Base-by-base conservation (phyloP, 371 early-diverging fungal genomes). In the Parasitella parasitica region DNA sequence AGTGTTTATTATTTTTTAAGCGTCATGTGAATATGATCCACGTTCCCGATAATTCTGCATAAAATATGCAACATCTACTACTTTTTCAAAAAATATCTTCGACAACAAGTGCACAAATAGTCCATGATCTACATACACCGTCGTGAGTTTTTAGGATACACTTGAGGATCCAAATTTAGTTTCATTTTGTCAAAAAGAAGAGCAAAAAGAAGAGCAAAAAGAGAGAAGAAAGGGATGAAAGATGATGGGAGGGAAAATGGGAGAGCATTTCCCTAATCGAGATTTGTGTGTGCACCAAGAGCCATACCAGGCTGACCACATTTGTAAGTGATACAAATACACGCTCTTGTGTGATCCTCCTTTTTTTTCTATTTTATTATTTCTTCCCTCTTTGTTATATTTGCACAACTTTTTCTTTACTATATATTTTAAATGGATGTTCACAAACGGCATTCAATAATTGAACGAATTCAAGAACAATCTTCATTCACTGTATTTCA, bases 71-170 rank as follows among this genome's bases (percentile, higher is more conserved):
- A n/a, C 60, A 71, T 67, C 67, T 72, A 22, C 70, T 70, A 55
- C 70, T 70, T 49, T 66, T 64, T 38, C 73, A 67, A 58, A 73
- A 73, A 20, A 73, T 46, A 11, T 70, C 73, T 53, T 73, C n/a
- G n/a, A n/a, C n/a, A n/a, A n/a, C n/a, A n/a, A n/a, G n/a, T n/a
- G n/a, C n/a, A n/a, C n/a, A n/a, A n/a, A n/a, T n/a, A n/a, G n/a
- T n/a, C n/a, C n/a, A n/a, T n/a, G n/a, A n/a, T n/a, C 73, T 0
- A 67, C 67, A 41, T 64, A 69, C 4, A 69, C n/a, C n/a, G n/a
- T n/a, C n/a, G n/a, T n/a, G n/a, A n/a, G n/a, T n/a, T n/a, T n/a
- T n/a, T n/a, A n/a, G n/a, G n/a, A n/a, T n/a, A n/a, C n/a, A n/a
- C n/a, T n/a, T n/a, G n/a, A n/a, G n/a, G n/a, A n/a, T n/a, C n/a